Base-by-base conservation (phyloP, 495 filamentous ascomycete species). In the Tetracladium setigerum region DNA sequence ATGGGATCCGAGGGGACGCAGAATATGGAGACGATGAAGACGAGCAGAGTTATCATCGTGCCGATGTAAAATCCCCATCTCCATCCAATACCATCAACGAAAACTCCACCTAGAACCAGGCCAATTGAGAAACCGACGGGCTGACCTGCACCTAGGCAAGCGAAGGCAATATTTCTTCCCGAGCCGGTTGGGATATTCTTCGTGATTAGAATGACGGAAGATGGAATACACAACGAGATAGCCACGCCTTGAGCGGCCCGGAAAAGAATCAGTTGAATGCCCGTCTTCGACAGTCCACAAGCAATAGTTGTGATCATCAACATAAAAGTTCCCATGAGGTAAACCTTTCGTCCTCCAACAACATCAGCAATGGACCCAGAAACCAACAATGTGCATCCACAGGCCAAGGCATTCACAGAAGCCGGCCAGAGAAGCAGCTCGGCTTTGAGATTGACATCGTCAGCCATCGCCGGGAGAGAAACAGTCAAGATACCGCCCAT, bases 61-160 rank as follows among this genome's bases (percentile, higher is more conserved):
- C 62, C 63, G 33, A 76, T 58, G 48, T 76, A 78, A 47, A 64
- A 80, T 1, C 69, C 71, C 36, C 57, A 66, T 12, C 73, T 44
- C 75, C 73, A 79, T 6, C 71, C 70, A 40, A 72, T 58, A 0
- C 53, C 62, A 5, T 72, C 55, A 2, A 68, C 56, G 38, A 81
- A 72, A 6, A 79, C 47, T 6, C 78, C 76, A 16, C 71, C 73
- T 2, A 81, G 55, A 0, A 81, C 65, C 1, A 82, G 60, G 0
- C 78, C 77, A 8, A 77, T 32, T 0, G 69, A 67, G 56, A 74
- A 81, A 2, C 77, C 78, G 15, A 80, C 33, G 0, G 72, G 72
- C 45, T 71, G 67, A 2, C 68, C 71, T 4, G 70, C 50, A 0
- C 77, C 78, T 6, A 77, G 47, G 34, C 61, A 67, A 0, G 72